These are phyloP conservation scores for Ammopiptanthus mongolicus DNA, from an alignment of 306 rosid genomes.

Conservation along the genomic window DNA sequence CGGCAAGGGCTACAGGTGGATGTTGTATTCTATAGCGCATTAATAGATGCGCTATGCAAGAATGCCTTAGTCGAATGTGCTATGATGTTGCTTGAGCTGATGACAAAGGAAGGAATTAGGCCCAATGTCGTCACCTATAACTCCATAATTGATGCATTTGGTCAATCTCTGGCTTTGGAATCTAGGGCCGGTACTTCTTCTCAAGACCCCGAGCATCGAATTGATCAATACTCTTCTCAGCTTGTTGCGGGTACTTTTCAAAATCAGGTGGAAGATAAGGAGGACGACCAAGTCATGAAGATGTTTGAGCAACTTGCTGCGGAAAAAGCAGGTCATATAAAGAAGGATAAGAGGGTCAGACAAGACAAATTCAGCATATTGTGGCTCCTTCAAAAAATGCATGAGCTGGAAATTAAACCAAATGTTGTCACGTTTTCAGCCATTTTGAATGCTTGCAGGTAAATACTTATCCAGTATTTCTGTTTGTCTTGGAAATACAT, in stretches of 20 bases:
- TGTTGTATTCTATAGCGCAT: constrained; percentile 83
- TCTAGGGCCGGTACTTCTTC: constrained; percentile 23
- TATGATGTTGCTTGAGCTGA: constrained; percentile 72
- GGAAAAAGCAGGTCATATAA: constrained; percentile 47
- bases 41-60: constrained; percentile 75
- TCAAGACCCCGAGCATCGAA: neutral
- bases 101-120: constrained; percentile 73
- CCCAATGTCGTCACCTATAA: constrained; percentile 92
- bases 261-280: neutral
- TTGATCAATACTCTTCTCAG: constrained; percentile 13
- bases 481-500: neutral
- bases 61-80: constrained; percentile 64
- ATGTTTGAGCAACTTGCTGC: constrained; percentile 51
- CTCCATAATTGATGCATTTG: constrained; percentile 73
- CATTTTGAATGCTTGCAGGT: constrained; percentile 97
- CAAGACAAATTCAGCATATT: constrained; percentile 30
- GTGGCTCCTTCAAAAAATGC: constrained; percentile 71
- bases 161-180: constrained; percentile 40
- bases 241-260: neutral
- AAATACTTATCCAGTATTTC: neutral
- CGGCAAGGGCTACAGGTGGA: constrained; percentile 68
- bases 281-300: constrained; percentile 22
- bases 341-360: constrained; percentile 28
- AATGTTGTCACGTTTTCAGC: constrained; percentile 71
- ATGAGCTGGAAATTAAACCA: constrained; percentile 36